These are phyloP conservation scores for Pestalotiopsis sp. DNA, from an alignment of 2,329 filamentous ascomycete species.

Conservation along the genomic window DNA sequence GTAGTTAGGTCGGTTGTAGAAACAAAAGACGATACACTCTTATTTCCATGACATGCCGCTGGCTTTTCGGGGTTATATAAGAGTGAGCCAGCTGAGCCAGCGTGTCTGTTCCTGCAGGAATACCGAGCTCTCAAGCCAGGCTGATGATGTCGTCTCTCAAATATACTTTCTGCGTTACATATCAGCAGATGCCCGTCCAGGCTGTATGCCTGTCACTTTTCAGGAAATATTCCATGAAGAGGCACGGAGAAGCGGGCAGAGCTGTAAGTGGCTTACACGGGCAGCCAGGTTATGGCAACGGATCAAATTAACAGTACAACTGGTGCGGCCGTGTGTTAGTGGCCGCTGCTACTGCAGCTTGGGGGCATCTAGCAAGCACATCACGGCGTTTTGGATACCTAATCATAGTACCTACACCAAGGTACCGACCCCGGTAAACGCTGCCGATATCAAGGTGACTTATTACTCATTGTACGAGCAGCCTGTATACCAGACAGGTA, in stretches of 20 bases:
- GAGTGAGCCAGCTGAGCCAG: background rate
- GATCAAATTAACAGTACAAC: background rate
- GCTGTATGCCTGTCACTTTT: background rate
- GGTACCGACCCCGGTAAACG: background rate
- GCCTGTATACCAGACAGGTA: background rate
- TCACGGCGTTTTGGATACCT: background rate
- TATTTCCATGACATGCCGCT: too few species aligned
- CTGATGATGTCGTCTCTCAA: background rate
- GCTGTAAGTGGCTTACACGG: constrained; percentile 2
- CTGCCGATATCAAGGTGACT: background rate
- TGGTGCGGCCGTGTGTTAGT: background rate
- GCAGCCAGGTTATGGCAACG: background rate
- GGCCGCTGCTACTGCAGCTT: constrained; percentile 2
- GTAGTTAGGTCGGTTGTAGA: too few species aligned
- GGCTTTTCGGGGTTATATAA: background rate
- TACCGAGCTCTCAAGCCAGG: background rate
- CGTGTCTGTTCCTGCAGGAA: background rate
- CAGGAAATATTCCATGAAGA: background rate
- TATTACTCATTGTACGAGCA: background rate
- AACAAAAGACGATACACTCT: too few species aligned
- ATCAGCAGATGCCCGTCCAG: background rate
- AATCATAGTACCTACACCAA: background rate
- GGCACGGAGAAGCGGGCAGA: constrained; percentile 4
- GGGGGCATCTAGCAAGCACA: background rate
- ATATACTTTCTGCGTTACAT: background rate